Evolutionary conservation across 2,329 filamentous ascomycete species (phyloP).

Genomic region (Acrocalymma vagum): DNA sequence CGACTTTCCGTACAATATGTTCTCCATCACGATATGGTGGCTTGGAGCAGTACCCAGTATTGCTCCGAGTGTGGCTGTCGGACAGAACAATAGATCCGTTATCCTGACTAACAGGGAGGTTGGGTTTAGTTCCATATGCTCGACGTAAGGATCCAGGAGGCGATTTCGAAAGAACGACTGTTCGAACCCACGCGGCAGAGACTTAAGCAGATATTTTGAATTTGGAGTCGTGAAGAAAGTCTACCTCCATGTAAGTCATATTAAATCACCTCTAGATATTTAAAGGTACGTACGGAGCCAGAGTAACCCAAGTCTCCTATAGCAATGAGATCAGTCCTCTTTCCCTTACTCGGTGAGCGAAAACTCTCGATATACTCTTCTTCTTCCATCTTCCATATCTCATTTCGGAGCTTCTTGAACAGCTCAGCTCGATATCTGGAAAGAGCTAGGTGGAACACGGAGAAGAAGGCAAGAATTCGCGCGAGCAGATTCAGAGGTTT

Average conservation of each 20-base stretch:
- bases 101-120: constrained; percentile 74
- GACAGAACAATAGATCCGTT: constrained; percentile 71
- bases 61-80: constrained; percentile 66
- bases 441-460: constrained; percentile 60
- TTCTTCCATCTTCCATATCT: constrained; percentile 63
- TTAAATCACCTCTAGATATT: neutral
- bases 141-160: constrained; percentile 69
- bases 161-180: constrained; percentile 74
- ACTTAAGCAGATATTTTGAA: constrained; percentile 75
- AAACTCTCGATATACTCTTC: constrained; percentile 65
- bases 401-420: constrained; percentile 61
- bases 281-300: constrained; percentile 66
- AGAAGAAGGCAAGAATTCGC: constrained; percentile 63
- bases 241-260: constrained; percentile 36
- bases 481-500: constrained; percentile 46
- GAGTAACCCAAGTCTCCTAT: constrained; percentile 78
- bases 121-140: constrained; percentile 68
- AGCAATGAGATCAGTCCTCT: constrained; percentile 57
- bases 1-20: constrained; percentile 69
- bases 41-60: constrained; percentile 69
- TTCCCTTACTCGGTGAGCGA: constrained; percentile 48
- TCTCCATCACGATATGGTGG: constrained; percentile 83
- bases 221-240: constrained; percentile 76
- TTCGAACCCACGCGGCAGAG: constrained; percentile 73
- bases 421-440: constrained; percentile 56